Evolutionary conservation across 306 rosid genomes (phyloP), one percentile per base, ranked within the genome.

Genomic region (Dryas drummondii): DNA sequence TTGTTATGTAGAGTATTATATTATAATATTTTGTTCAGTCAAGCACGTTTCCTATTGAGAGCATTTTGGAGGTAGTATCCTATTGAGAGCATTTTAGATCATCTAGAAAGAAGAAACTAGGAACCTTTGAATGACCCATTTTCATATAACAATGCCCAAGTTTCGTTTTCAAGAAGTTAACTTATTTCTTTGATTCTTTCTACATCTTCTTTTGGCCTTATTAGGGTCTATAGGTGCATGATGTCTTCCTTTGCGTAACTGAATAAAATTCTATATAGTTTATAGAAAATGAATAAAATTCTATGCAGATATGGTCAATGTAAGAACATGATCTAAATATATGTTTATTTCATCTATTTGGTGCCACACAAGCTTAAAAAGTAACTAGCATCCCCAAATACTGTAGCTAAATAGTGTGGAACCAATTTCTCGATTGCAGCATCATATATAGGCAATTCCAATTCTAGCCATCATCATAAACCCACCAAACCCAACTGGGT

Each of bases 11-110:
- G 4, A 44, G 4, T n/a, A 56, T 41, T 41, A 54, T 54, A 37
- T 9, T 16, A 63, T 0, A 26, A 57, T 73, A n/a, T 62, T 68
- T 72, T 74, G 77, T 60, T 78, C 61, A 74, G 88, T 90, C 90
- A 82, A 83, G 78, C 96, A 88, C 91, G 93, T 80, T 82, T 80
- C 91, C 17, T 68, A 1, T 50, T 0, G 3, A 52, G 67, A 57
- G 22, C n/a, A 3, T n/a, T 58, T 51, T 49, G 9, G 58, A 40
- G 22, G 22, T 22, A 22, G 22, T 22, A 22, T 80, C 91, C 27
- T 68, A 1, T 50, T 0, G 3, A 52, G 67, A 57, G 22, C n/a
- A 3, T n/a, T 58, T 51, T 49, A 15, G 58, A 40, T 60, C 58
- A 54, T 52, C 63, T 70, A 60, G 69, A 73, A 73, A 71, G 56